Base-by-base conservation (phyloP, 1,284 basidiomycete genomes). In the Cystobasidiaceae sp. region DNA sequence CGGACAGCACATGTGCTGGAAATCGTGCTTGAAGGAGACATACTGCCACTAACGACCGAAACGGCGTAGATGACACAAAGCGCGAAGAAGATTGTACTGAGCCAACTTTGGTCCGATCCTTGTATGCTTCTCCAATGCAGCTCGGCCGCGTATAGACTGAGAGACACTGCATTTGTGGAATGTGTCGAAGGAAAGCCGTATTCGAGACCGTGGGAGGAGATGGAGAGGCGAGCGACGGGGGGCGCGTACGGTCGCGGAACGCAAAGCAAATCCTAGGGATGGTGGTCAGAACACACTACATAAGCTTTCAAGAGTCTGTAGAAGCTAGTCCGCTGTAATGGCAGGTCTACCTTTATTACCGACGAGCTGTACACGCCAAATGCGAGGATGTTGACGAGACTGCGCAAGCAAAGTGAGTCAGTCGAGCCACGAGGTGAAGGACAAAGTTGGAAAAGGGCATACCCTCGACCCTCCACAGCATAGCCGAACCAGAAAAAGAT, bases 181-280 rank as follows among this genome's bases (percentile, higher is more conserved):
- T 98, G 94, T 0, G 93, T 97, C 0, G 93, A 97, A 0, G 93
- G 93, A 75, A 97, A 97, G 17, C 94, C 93, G 74, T 92, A 93
- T 78, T 92, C 89, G 2, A 77, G 69, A 1, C 70, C 72, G 60
- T 79, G 78, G 2, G 75, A 77, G 19, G 78, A 77, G 27, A 80
- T 75, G 3, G 75, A 74, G 2, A 97, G 80, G 39, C 94, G 84
- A 6, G 86, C 86, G 5, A 97, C 88, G 0, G 93, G 93, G 1
- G 94, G 94, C 5, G 88, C 84, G 74, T 86, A 93, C 0, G 94
- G 94, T 32, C 94, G 81, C 11, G 94, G 93, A 0, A 91, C 85
- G 76, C 94, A 97, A 44, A 90, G 82, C 5, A 93, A 80, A 73
- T 98, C 94, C 71, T 75, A 69, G n/a, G n/a, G 63, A 54, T 1